Base-by-base conservation (phyloP, 2,329 filamentous ascomycete genomes). In the Curvularia hawaiiensis region DNA sequence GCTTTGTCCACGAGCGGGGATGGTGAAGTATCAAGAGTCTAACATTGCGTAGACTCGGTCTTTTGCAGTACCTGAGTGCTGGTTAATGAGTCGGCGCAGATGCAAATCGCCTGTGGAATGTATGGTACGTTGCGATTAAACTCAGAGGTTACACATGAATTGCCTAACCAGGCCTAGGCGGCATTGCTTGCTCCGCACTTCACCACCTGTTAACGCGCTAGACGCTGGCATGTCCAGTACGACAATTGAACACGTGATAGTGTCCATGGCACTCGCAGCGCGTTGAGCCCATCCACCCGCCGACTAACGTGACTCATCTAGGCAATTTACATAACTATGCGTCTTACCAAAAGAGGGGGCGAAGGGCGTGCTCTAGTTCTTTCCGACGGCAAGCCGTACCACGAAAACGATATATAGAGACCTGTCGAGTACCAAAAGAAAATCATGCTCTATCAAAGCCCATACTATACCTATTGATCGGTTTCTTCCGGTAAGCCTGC, bases 351-450 rank as follows among this genome's bases (percentile, higher is more conserved):
- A 48, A 48, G 45, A 35, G 31, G 45, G 18, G 45, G 16, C 18
- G 30, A 45, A 60, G 45, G 45, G 45, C 45, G 45, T 10, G 14
- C 45, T 48, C 18, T 48, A 35, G 45, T 30, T 22, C 45, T 48
- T 48, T 48, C 45, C 45, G 45, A 35, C 31, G 45, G 31, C 14
- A 48, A 48, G n/a, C 20, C 1, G 16, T 14, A 38, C 31, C 45
- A 24, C 33, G 4, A 24, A 9, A 24, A 31, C 18, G 22, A 26
- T 38, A 9, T 22, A 10, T 11, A 35, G n/a, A n/a, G n/a, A n/a
- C n/a, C n/a, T n/a, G n/a, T n/a, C n/a, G n/a, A n/a, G n/a, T n/a
- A n/a, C n/a, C n/a, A n/a, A n/a, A n/a, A n/a, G n/a, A n/a, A n/a
- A n/a, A n/a, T n/a, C n/a, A n/a, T n/a, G 2, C 22, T 33, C 10